phyloP scores from a whole-genome alignment of 176 grass and related monocot species.

The Bonia amplexicaulis region DNA sequence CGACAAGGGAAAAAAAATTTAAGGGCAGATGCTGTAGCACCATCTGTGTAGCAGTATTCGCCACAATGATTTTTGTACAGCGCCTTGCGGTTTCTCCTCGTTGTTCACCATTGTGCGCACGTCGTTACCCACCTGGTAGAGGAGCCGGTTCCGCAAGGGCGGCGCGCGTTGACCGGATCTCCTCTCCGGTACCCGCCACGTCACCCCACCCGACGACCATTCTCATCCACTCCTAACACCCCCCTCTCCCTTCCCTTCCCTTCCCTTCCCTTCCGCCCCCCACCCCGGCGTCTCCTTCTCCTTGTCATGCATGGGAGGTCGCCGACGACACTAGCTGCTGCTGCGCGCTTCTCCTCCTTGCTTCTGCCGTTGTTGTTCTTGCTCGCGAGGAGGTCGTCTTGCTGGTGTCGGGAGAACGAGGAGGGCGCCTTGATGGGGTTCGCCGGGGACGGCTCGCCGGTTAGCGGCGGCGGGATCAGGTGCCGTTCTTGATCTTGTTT shows the following conservation, averaged over 20 bases:
- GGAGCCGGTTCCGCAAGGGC: too few species aligned
- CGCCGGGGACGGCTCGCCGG: slow-evolving; percentile 20
- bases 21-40: too few species aligned
- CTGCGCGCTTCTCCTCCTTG: background rate
- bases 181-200: background rate
- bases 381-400: background rate
- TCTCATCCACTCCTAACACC: slow-evolving; percentile 18
- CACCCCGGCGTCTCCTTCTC: too few species aligned
- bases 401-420: background rate
- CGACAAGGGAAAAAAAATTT: too few species aligned
- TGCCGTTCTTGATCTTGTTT: background rate
- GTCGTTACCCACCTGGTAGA: too few species aligned
- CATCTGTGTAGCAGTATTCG: too few species aligned
- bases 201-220: slow-evolving; percentile 5
- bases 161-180: background rate
- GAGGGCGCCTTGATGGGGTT: slow-evolving; percentile 22
- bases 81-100: too few species aligned
- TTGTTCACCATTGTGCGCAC: too few species aligned
- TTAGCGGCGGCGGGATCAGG: slow-evolving; percentile 18
- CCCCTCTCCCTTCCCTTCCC: background rate
- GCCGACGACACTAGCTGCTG: slow-evolving; percentile 8
- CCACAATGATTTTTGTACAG: too few species aligned
- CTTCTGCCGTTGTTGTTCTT: background rate
- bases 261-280: background rate
- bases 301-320: slow-evolving; percentile 23